Evolutionary conservation across 129 eudicot species (phyloP), one percentile per base, ranked within the genome.

Genomic region (Silybum marianum): DNA sequence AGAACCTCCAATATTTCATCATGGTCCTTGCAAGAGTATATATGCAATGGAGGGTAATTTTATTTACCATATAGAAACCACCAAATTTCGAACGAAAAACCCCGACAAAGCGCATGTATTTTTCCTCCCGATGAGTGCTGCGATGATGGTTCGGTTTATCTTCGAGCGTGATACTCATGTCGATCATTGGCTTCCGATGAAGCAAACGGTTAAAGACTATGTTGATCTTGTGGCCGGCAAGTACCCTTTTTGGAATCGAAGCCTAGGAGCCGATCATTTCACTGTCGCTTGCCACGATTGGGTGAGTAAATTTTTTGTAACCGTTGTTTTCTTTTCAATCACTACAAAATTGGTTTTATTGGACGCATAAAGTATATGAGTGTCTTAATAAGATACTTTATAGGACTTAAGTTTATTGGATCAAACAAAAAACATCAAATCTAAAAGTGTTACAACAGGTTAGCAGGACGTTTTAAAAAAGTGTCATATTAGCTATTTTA

Each of bases 281-380:
- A 88, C 89, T 22, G 87, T 88, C 5, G 86, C 94, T 79, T 90
- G 94, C 80, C 94, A 90, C 16, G 94, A 90, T 79, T 90, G 94
- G 94, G 94, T 88, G 78, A 79, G 84, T 67, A 48, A 19, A 25
- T 6, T 63, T 22, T 72, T 28, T 9, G 3, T 26, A 7, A 39
- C 46, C 0, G 21, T n/a, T n/a, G 9, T 81, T 46, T 44, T 19
- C 6, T 8, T 1, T 16, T 28, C 11, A 6, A 32, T 32, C 3
- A 4, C 36, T 0, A 32, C 36, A 3, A 32, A 32, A 32, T 32
- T 32, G 36, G 6, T 32, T 32, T 32, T 3, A 32, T 32, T 0
- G 0, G 36, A 32, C 6, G 36, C 36, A 0, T 32, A 32, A 3
- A 32, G 3, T 32, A 32, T 32, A 4, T 32, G 6, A 32, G 36